Evolutionary conservation across 1,284 basidiomycete genomes (phyloP).

Genomic region (Boletus sp.): DNA sequence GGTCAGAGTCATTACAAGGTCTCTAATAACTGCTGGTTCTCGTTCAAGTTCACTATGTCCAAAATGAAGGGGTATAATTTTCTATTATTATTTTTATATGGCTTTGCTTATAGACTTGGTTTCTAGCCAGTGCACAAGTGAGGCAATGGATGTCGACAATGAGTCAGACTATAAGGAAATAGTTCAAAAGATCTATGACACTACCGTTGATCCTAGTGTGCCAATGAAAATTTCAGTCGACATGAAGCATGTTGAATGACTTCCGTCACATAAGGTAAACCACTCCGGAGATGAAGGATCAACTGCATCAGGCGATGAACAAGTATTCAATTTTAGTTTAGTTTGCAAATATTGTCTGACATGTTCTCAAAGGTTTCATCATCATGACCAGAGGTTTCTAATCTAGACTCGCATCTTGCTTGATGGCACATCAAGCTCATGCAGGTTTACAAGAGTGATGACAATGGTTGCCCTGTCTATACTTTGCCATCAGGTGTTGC

Average conservation of each 20-base stretch:
- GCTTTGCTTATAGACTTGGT: too few relatives aligned
- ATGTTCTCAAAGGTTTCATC: too few relatives aligned
- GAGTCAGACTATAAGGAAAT: constrained; percentile 21
- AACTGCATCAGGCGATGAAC: neutral
- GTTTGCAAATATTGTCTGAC: too few relatives aligned
- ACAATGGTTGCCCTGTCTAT: neutral
- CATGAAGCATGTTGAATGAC: neutral
- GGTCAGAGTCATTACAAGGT: too few relatives aligned
- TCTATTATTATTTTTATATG: too few relatives aligned
- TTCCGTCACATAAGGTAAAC: neutral
- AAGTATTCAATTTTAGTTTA: neutral
- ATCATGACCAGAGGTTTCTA: too few relatives aligned
- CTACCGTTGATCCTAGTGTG: neutral
- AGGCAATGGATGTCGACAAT: constrained; percentile 21
- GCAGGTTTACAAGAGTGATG: neutral
- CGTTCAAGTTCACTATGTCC: too few relatives aligned
- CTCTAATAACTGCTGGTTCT: too few relatives aligned
- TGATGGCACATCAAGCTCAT: neutral
- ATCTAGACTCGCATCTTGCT: neutral
- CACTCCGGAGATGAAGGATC: neutral
- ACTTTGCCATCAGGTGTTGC: neutral
- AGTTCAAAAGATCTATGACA: constrained; percentile 14
- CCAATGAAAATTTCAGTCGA: neutral
- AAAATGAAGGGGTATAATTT: too few relatives aligned
- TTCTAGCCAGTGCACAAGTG: too few relatives aligned